Conservation (phyloP, 495 filamentous ascomycete species). For the Diplogelasinospora grovesii region DNA sequence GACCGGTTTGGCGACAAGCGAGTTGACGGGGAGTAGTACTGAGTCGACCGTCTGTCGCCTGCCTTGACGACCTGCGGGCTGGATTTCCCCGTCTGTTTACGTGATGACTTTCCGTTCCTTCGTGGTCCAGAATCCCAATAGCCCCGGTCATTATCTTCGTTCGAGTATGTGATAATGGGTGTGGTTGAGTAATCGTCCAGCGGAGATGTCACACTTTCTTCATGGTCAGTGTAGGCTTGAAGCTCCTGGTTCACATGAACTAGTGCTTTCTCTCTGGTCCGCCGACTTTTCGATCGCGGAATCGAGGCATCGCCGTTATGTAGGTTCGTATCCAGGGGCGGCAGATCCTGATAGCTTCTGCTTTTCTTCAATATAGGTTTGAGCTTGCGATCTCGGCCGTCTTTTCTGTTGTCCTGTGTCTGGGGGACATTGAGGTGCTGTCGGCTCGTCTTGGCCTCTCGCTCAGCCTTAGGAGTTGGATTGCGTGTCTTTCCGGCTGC, state of each 20-base stretch:
- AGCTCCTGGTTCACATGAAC: constrained; percentile 17
- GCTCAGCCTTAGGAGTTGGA: too few species aligned
- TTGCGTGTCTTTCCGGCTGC: too few species aligned
- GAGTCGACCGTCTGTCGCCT: constrained; percentile 15
- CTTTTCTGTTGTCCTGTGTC: too few species aligned
- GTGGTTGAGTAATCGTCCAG: constrained; percentile 27
- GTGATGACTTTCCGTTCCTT: constrained; percentile 1
- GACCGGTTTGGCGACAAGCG: constrained; percentile 5
- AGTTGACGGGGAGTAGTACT: too few species aligned
- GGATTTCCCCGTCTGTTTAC: too few species aligned
- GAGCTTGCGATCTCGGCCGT: too few species aligned
- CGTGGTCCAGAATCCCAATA: constrained; percentile 27
- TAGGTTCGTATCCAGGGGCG: constrained; percentile 26
- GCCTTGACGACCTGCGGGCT: constrained; percentile 8
- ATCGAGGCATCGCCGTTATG: constrained; percentile 8
- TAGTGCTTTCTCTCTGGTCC: constrained; percentile 16
- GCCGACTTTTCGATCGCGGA: constrained; percentile 16
- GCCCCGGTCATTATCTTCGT: constrained; percentile 31
- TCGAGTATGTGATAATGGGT: constrained; percentile 29
- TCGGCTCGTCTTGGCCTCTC: too few species aligned
- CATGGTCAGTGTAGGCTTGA: constrained; percentile 2
- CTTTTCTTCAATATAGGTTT: constrained; percentile 21
- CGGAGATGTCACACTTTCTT: constrained; percentile 8
- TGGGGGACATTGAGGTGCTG: constrained; percentile 12
- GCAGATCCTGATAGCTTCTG: constrained; percentile 32